Conservation (phyloP, 805 yeast species). For the Cyberlindnera galapagoensis region DNA sequence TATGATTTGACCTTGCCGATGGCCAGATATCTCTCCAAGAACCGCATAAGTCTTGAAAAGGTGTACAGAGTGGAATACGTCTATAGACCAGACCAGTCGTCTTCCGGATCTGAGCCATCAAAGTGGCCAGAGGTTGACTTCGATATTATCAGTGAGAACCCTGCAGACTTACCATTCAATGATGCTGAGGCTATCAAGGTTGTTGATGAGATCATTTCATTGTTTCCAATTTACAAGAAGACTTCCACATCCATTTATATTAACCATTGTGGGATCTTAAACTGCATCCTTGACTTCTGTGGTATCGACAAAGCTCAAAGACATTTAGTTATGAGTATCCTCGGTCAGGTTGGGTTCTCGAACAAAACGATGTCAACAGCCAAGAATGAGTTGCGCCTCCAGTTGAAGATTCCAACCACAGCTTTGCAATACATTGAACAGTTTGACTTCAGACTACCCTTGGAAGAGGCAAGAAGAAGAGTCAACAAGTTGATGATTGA, state of each 20-base stretch:
- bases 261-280: slow-evolving; percentile 77
- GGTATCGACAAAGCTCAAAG: slow-evolving; percentile 72
- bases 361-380: slow-evolving; percentile 60
- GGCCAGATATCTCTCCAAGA: slow-evolving; percentile 75
- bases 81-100: slow-evolving; percentile 56
- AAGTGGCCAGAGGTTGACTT: slow-evolving; percentile 80
- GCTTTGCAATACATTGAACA: slow-evolving; percentile 73
- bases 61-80: slow-evolving; percentile 75
- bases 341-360: slow-evolving; percentile 76
- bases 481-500: slow-evolving; percentile 69
- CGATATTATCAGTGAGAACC: slow-evolving; percentile 56
- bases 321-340: slow-evolving; percentile 55
- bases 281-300: slow-evolving; percentile 73
- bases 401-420: slow-evolving; percentile 73
- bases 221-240: slow-evolving; percentile 61
- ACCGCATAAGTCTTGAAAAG: slow-evolving; percentile 47
- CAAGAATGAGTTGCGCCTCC: slow-evolving; percentile 47
- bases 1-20: slow-evolving; percentile 86
- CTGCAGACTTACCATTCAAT: slow-evolving; percentile 43
- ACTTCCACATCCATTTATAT: slow-evolving; percentile 54
- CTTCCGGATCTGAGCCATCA: slow-evolving; percentile 63
- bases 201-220: slow-evolving; percentile 61
- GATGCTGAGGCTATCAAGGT: slow-evolving; percentile 90
- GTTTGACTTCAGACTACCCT: slow-evolving; percentile 71
- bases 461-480: slow-evolving; percentile 55